These are phyloP conservation scores for Aspergillus sp. DNA, from an alignment of 2,329 filamentous ascomycete genomes.

Conservation along the genomic window DNA sequence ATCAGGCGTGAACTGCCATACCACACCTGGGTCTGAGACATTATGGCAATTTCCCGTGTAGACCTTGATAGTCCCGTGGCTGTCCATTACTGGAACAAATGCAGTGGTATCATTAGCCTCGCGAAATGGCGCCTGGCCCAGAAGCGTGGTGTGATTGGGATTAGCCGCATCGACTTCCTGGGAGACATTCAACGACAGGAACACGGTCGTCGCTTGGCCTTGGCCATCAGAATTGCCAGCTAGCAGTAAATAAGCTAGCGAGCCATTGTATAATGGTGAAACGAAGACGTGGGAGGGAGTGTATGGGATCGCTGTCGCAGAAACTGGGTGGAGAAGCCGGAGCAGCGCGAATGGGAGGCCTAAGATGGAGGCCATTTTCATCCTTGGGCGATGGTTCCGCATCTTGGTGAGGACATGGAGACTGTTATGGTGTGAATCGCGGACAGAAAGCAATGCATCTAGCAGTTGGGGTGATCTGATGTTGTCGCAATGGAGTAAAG, in stretches of 20 bases:
- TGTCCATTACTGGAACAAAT: constrained; percentile 64
- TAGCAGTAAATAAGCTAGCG: constrained; percentile 64
- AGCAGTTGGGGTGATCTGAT: neutral
- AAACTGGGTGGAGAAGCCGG: constrained; percentile 14
- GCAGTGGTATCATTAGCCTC: constrained; percentile 46
- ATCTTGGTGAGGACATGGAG: neutral
- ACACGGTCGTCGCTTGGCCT: constrained; percentile 29
- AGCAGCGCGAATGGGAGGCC: constrained; percentile 8
- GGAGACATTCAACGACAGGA: constrained; percentile 62
- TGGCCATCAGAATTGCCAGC: constrained; percentile 43
- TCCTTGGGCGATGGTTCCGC: neutral
- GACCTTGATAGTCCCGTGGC: constrained; percentile 63
- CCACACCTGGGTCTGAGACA: constrained; percentile 42
- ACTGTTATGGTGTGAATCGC: neutral
- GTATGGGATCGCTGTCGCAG: constrained; percentile 57
- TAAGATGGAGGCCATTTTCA: neutral
- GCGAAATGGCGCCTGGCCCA: constrained; percentile 21
- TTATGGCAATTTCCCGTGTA: constrained; percentile 66
- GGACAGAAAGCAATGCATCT: neutral
- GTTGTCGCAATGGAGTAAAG: neutral
- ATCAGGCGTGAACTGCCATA: constrained; percentile 63
- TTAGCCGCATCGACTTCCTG: constrained; percentile 46
- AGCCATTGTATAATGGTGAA: constrained; percentile 42
- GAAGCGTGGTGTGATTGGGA: constrained; percentile 25
- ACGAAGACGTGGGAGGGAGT: constrained; percentile 67